These are phyloP conservation scores for Aureobasidium mangrovei DNA, from an alignment of 2,329 filamentous ascomycete genomes.

Conservation along the genomic window DNA sequence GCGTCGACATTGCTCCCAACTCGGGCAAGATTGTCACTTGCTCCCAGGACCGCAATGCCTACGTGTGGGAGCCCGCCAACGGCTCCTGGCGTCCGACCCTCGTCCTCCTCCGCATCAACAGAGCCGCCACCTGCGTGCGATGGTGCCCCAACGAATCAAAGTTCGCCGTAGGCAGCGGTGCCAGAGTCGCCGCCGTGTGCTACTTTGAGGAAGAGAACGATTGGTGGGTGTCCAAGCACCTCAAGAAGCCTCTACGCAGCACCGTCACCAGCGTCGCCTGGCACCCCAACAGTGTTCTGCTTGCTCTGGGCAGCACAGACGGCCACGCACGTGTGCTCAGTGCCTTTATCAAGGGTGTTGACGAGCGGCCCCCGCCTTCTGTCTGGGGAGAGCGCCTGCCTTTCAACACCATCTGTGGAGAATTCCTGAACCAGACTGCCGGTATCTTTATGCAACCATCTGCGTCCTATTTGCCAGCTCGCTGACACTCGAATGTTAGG, in stretches of 20 bases:
- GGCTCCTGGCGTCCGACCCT: slow-evolving; percentile 97
- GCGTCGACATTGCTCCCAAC: slow-evolving; percentile 86
- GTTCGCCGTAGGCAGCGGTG: slow-evolving; percentile 93
- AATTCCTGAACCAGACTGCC: slow-evolving; percentile 90
- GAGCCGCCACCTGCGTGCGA: slow-evolving; percentile 90
- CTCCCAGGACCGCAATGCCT: slow-evolving; percentile 95
- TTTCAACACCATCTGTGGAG: slow-evolving; percentile 97
- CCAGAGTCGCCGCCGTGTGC: slow-evolving; percentile 90
- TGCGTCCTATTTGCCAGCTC: background rate
- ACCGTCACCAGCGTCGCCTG: slow-evolving; percentile 92
- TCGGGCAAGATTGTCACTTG: slow-evolving; percentile 94
- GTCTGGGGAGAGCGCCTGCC: slow-evolving; percentile 93
- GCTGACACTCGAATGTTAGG: slow-evolving; percentile 36
- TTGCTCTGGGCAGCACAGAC: slow-evolving; percentile 94
- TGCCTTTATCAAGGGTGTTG: slow-evolving; percentile 91
- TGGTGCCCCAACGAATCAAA: slow-evolving; percentile 97
- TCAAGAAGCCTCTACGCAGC: slow-evolving; percentile 97
- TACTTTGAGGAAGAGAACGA: slow-evolving; percentile 99
- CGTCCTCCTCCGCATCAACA: slow-evolving; percentile 92
- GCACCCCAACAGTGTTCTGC: slow-evolving; percentile 94
- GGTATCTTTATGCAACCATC: background rate
- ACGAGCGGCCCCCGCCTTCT: slow-evolving; percentile 73
- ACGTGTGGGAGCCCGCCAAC: slow-evolving; percentile 81
- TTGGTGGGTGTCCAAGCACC: slow-evolving; percentile 99
- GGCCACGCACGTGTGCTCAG: slow-evolving; percentile 93